Evolutionary conservation across 2,329 filamentous ascomycete species (phyloP).

Genomic region (Penicillium aurantiogriseum): DNA sequence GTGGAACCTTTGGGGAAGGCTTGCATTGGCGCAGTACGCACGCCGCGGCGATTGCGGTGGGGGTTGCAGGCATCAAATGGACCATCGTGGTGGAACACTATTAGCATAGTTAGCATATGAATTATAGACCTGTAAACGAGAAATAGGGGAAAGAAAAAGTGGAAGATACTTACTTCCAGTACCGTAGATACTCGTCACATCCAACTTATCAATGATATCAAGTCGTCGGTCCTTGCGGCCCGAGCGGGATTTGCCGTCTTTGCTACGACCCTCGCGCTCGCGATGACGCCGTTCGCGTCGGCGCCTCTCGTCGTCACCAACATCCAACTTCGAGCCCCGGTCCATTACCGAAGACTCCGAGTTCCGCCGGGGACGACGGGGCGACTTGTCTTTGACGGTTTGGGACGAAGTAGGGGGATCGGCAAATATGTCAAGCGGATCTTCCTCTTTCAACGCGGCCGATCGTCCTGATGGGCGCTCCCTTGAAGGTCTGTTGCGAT

Average conservation of each 20-base stretch:
- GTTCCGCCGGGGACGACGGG: constrained; percentile 55
- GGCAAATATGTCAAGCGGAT: constrained; percentile 50
- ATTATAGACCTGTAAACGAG: not conserved
- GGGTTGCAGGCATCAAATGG: constrained; percentile 96
- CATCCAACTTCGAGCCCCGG: constrained; percentile 47
- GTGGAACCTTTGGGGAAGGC: constrained; percentile 89
- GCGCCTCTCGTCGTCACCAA: constrained; percentile 50
- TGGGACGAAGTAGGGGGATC: constrained; percentile 40
- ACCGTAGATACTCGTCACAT: constrained; percentile 94
- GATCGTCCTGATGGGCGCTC: constrained; percentile 25
- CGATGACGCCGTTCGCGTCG: constrained; percentile 50
- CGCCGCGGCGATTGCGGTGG: constrained; percentile 82
- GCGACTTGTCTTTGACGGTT: constrained; percentile 4
- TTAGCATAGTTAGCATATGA: constrained; percentile 1
- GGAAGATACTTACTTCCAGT: constrained; percentile 68
- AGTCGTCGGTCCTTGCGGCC: constrained; percentile 50
- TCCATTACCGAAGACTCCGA: constrained; percentile 64
- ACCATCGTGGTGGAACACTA: constrained; percentile 96
- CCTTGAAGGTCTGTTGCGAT: constrained; percentile 28
- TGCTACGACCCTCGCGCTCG: constrained; percentile 49
- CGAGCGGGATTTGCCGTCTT: constrained; percentile 40
- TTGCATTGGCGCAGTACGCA: constrained; percentile 86
- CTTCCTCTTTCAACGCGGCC: constrained; percentile 23
- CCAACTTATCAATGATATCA: constrained; percentile 94
- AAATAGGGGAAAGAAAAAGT: too few species aligned